Evolutionary conservation across 768 basidiomycete species (phyloP).

Genomic region (Polyporus arcularius): DNA sequence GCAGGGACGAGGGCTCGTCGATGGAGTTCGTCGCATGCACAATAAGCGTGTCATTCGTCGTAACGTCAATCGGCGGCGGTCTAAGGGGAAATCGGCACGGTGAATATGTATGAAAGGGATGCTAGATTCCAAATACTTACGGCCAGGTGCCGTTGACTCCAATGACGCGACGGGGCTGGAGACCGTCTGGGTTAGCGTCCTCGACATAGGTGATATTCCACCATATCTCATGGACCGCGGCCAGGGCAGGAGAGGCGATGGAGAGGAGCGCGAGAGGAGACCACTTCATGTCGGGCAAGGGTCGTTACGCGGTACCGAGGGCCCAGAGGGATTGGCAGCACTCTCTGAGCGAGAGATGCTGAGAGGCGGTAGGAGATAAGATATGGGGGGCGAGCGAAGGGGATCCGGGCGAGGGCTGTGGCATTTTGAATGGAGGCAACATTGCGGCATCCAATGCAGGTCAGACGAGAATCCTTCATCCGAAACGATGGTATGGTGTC

Average conservation of each 20-base stretch:
- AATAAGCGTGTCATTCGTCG: conserved; percentile 67
- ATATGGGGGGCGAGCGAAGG: neutral
- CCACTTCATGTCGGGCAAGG: conserved; percentile 18
- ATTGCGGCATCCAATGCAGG: neutral
- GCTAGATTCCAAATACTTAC: conserved; percentile 45
- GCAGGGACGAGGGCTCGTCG: conserved; percentile 67
- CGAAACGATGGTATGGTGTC: neutral
- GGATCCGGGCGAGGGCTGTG: neutral
- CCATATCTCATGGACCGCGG: conserved; percentile 75
- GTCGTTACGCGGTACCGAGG: neutral
- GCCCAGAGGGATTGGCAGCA: neutral
- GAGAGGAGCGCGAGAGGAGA: conserved; percentile 31
- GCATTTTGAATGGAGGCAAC: neutral
- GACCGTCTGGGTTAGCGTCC: conserved; percentile 81
- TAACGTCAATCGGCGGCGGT: conserved; percentile 79
- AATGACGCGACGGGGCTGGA: conserved; percentile 72
- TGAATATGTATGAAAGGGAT: neutral
- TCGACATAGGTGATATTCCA: conserved; percentile 91
- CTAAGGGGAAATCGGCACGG: conserved; percentile 36
- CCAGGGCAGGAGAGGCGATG: conserved; percentile 45
- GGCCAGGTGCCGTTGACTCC: conserved; percentile 96
- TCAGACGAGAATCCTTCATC: neutral
- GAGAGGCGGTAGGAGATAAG: neutral
- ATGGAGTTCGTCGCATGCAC: conserved; percentile 78
- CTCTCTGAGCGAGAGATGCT: neutral